Conservation (phyloP, 768 basidiomycete genomes). For the Kwoniella mangroviensis region DNA sequence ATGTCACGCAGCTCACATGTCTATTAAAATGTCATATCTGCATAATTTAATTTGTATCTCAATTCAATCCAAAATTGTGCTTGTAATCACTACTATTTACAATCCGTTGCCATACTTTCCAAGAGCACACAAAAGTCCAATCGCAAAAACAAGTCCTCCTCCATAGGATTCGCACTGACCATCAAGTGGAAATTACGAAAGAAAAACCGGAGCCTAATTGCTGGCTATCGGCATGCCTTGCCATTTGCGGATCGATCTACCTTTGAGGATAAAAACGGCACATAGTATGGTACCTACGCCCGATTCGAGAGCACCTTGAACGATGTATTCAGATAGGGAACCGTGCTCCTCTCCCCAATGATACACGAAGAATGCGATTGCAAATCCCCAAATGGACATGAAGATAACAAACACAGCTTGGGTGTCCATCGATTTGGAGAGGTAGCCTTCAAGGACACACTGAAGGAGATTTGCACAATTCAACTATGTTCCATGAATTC, state of each 20-base stretch:
- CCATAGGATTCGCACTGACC: too few relatives aligned
- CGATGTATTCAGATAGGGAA: slow-evolving; percentile 26
- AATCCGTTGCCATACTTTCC: too few relatives aligned
- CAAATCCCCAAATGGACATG: slow-evolving; percentile 48
- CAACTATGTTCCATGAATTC: neutral
- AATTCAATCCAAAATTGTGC: too few relatives aligned
- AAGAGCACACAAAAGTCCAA: too few relatives aligned
- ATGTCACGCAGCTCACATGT: too few relatives aligned
- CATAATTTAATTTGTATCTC: too few relatives aligned
- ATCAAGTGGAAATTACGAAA: too few relatives aligned
- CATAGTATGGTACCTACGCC: slow-evolving; percentile 31
- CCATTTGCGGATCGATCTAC: slow-evolving; percentile 26
- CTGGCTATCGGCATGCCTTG: slow-evolving; percentile 40
- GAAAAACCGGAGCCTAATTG: neutral
- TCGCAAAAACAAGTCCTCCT: too few relatives aligned
- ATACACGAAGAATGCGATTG: slow-evolving; percentile 29
- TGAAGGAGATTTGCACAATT: neutral
- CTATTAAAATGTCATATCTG: too few relatives aligned
- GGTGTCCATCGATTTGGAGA: slow-evolving; percentile 37
- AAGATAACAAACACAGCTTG: slow-evolving; percentile 44
- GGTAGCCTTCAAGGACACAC: slow-evolving; percentile 44
- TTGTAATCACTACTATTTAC: too few relatives aligned
- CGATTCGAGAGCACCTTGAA: slow-evolving; percentile 35
- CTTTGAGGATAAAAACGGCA: slow-evolving; percentile 30
- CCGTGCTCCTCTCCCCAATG: slow-evolving; percentile 26